Evolutionary conservation across 208 protist genomes (phyloP), one percentile per base, ranked within the genome.

Genomic region (Porcisia deanei): DNA sequence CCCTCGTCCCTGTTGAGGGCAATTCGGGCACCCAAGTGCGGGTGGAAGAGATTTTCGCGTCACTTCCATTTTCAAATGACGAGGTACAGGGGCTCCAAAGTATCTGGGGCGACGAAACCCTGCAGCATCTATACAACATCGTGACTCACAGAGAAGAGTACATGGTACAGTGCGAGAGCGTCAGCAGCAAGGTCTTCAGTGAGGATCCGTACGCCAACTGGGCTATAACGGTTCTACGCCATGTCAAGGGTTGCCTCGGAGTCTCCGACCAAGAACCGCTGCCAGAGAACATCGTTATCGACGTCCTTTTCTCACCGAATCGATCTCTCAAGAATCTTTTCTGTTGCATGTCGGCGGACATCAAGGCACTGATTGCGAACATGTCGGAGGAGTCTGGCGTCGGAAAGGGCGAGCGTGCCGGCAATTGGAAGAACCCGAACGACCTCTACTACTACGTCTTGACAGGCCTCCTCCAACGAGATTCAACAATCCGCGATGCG

Each of bases 381-480:
- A 71, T 80, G 18, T 87, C 58, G 20, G 74, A 79, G 41, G 66
- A 77, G 20, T 10, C 34, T 20, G 75, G 66, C 2, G 57, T 75
- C 64, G 66, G 71, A 25, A 80, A 83, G 59, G 71, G 68, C 54
- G 63, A 78, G 37, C 61, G 75, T 57, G 59, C 70, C 67, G 78
- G 49, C 10, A 76, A 68, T 37, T 94, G 87, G 85, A 89, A 88
- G 55, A 93, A 93, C 70, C 61, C 77, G 47, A 80, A 90, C 55
- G 91, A 96, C 77, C 86, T 79, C 39, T 92, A 91, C 72, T 91
- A 93, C 78, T 93, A 96, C 77, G 79, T 91, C 43, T 79, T 94
- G n/a, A 87, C 86, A 3, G 68, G 81, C 25, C 59, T 96, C 34
- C 81, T 96, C 39, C 83, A 93, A 72, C 79, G 80, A 2, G 85